phyloP scores from a whole-genome alignment of 1,284 basidiomycete genomes.

The Anthracocystis walkeri region DNA sequence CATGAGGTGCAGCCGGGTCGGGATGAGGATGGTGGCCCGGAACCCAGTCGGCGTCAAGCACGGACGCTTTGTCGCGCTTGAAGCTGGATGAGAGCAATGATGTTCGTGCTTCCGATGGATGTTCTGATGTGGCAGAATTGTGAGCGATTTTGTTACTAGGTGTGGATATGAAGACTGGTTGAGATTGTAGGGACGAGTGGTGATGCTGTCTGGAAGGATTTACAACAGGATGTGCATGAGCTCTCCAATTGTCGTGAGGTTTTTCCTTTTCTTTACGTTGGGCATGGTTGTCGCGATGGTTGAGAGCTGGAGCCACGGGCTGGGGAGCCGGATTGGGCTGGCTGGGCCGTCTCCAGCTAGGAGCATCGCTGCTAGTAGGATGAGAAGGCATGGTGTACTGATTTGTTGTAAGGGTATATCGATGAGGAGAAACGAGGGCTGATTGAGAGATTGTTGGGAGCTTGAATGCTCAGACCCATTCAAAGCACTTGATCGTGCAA shows the following conservation, averaged over 20 bases:
- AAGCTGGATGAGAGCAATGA: conserved; percentile 42
- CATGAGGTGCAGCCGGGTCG: conserved; percentile 21
- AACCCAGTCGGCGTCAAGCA: conserved; percentile 24
- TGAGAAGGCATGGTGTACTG: conserved; percentile 22
- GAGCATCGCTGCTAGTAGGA: conserved; percentile 27
- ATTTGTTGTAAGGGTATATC: not conserved
- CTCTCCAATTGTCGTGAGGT: conserved; percentile 35
- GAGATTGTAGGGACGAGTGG: conserved; percentile 7
- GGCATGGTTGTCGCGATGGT: conserved; percentile 9
- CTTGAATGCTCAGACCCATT: not conserved
- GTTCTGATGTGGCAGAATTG: not conserved
- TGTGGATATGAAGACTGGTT: conserved; percentile 22
- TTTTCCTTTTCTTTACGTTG: conserved; percentile 31
- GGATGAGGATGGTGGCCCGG: conserved; percentile 38
- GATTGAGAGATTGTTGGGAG: not conserved
- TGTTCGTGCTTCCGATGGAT: not conserved
- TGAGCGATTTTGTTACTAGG: not conserved
- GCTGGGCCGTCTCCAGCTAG: conserved; percentile 33
- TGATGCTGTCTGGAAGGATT: conserved; percentile 5
- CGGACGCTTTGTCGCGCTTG: conserved; percentile 16
- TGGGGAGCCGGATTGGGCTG: conserved; percentile 17
- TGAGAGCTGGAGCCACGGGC: conserved; percentile 8
- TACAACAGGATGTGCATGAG: conserved; percentile 34
- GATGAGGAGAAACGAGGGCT: not conserved
- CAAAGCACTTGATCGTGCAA: not conserved